Evolutionary conservation across 176 grass and related monocot species (phyloP).

Genomic region (Secale cereale): DNA sequence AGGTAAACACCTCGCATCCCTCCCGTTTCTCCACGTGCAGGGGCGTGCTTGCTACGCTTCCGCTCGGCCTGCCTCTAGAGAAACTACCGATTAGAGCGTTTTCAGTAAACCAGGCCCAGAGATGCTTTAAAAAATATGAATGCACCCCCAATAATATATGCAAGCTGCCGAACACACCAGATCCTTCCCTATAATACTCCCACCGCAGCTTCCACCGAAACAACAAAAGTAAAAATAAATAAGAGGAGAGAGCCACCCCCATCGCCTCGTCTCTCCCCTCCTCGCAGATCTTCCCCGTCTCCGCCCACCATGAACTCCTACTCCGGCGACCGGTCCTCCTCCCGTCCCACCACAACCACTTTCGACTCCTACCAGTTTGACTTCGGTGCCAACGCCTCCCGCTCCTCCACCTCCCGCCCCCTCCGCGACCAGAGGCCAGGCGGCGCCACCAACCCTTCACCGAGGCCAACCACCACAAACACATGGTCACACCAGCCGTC

Average conservation of each 20-base stretch:
- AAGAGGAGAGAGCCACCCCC: conserved; percentile 19
- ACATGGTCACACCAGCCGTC: conserved; percentile 52
- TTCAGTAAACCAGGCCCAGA: no score
- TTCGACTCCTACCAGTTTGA: conserved; percentile 96
- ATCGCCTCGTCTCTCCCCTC: conserved; percentile 8
- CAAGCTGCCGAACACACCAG: no score
- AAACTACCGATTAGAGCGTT: no score
- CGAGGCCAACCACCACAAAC: conserved; percentile 25
- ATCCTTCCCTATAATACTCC: background rate
- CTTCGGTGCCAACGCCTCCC: conserved; percentile 62
- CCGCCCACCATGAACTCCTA: conserved; percentile 61
- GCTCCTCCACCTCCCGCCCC: conserved; percentile 60
- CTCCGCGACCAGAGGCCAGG: conserved; percentile 58
- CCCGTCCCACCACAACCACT: conserved; percentile 50
- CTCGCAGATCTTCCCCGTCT: conserved; percentile 47
- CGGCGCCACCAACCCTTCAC: conserved; percentile 22
- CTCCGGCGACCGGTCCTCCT: conserved; percentile 49
- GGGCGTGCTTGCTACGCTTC: no score
- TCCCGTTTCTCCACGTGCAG: no score
- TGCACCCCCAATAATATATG: no score
- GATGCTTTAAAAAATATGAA: no score
- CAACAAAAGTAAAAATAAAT: background rate
- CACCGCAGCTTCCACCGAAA: background rate
- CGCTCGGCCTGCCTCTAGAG: no score
- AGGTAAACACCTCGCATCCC: no score